Conservation (phyloP, 352 stramenopile genomes). For the Phytopythium ostracodes region DNA sequence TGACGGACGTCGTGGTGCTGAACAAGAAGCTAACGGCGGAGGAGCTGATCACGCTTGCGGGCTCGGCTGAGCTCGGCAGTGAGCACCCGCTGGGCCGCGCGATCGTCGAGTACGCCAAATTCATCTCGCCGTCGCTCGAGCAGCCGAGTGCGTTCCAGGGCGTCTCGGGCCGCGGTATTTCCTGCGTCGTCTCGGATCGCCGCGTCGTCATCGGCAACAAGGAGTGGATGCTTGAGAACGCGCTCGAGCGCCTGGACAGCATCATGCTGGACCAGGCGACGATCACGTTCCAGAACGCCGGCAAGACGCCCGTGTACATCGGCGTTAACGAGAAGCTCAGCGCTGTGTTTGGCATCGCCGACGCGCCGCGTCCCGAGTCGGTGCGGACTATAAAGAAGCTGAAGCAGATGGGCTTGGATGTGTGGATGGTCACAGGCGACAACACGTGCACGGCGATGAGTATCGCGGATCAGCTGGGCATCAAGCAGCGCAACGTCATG, state of each 20-base stretch:
- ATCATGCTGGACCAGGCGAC: slow-evolving; percentile 76
- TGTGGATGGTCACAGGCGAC: slow-evolving; percentile 99
- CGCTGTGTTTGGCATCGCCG: slow-evolving; percentile 80
- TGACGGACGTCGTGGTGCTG: slow-evolving; percentile 84
- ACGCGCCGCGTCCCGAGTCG: slow-evolving; percentile 90
- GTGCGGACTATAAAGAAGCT: slow-evolving; percentile 89
- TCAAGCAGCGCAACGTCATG: slow-evolving; percentile 92
- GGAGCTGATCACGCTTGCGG: slow-evolving; percentile 85
- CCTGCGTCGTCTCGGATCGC: slow-evolving; percentile 60
- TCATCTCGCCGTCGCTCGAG: slow-evolving; percentile 74
- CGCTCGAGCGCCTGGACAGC: slow-evolving; percentile 58
- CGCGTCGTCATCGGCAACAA: slow-evolving; percentile 92
- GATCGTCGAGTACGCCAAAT: slow-evolving; percentile 90
- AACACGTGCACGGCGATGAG: slow-evolving; percentile 92
- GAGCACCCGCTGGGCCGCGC: slow-evolving; percentile 94
- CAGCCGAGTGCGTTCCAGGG: slow-evolving; percentile 74
- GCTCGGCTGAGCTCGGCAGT: slow-evolving; percentile 89
- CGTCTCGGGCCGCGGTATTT: slow-evolving; percentile 88
- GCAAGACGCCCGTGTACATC: slow-evolving; percentile 95
- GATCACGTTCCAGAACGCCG: slow-evolving; percentile 80
- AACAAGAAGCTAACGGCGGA: slow-evolving; percentile 77
- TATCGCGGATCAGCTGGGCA: slow-evolving; percentile 92
- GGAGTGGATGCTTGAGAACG: slow-evolving; percentile 85
- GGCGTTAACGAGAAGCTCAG: slow-evolving; percentile 79
- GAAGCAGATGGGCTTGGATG: slow-evolving; percentile 88